Percentiles rank a stretch among this genome's conserved stretches.
Conservation (phyloP, 768 basidiomycete species). For the Termitomyces eurrhizus region DNA sequence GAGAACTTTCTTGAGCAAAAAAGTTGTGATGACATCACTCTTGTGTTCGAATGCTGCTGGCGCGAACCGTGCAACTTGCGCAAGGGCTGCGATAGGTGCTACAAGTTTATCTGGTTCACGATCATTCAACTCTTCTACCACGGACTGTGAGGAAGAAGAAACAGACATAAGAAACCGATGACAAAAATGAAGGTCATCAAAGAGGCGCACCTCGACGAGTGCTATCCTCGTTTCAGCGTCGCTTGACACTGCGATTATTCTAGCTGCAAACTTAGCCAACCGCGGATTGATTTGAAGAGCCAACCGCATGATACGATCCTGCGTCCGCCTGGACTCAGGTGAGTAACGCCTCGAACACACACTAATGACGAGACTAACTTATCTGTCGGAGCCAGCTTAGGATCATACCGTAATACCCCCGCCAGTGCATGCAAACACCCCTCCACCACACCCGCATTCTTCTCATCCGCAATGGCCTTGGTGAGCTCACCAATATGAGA, state of each 20-base stretch:
- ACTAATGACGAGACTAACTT: slow-evolving; percentile 48
- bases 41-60: slow-evolving; percentile 74
- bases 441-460: slow-evolving; percentile 52
- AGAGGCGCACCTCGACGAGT: slow-evolving; percentile 58
- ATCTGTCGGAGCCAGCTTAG: slow-evolving; percentile 53
- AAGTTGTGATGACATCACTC: slow-evolving; percentile 70
- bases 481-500: slow-evolving; percentile 72
- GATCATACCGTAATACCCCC: slow-evolving; percentile 57
- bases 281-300: slow-evolving; percentile 56
- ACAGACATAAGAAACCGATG: neutral
- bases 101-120: slow-evolving; percentile 50
- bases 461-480: slow-evolving; percentile 67
- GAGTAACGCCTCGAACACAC: neutral
- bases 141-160: slow-evolving; percentile 36
- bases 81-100: slow-evolving; percentile 67
- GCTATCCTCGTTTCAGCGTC: slow-evolving; percentile 46
- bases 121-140: slow-evolving; percentile 48
- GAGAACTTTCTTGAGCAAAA: slow-evolving; percentile 67
- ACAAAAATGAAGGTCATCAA: neutral
- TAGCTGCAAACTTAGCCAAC: slow-evolving; percentile 84
- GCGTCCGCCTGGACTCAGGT: slow-evolving; percentile 46
- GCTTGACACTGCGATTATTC: slow-evolving; percentile 61
- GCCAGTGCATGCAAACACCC: slow-evolving; percentile 75
- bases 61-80: slow-evolving; percentile 65
- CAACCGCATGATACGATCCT: slow-evolving; percentile 59